phyloP scores from a whole-genome alignment of 2,329 filamentous ascomycete genomes.

The Aureobasidium sp. region DNA sequence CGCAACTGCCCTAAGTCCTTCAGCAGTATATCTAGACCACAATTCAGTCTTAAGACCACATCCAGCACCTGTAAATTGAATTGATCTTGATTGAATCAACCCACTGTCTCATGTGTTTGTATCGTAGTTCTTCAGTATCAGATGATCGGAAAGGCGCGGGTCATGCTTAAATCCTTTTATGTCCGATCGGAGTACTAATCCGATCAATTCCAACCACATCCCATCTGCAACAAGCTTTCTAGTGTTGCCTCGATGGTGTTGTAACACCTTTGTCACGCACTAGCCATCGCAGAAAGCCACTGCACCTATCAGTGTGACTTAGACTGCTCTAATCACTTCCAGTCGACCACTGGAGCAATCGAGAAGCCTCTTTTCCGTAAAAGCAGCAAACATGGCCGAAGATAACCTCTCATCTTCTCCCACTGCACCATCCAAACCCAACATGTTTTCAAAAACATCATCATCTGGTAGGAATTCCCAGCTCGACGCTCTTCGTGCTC shows the following conservation, averaged over 20 bases:
- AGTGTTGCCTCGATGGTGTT: not conserved
- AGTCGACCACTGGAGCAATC: not conserved
- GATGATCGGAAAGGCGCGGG: not conserved
- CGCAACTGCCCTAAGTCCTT: not conserved
- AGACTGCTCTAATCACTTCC: not conserved
- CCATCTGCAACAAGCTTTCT: no score
- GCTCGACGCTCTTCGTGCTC: conserved; percentile 19
- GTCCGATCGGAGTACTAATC: not conserved
- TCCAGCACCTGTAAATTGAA: not conserved
- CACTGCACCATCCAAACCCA: not conserved
- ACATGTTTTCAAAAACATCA: not conserved
- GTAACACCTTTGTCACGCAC: not conserved
- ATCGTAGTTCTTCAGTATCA: not conserved
- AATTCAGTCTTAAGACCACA: not conserved
- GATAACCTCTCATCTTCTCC: not conserved
- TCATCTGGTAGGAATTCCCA: conserved; percentile 2
- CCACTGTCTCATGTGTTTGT: not conserved
- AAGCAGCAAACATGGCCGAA: conserved; percentile 7
- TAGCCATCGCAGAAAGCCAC: not conserved
- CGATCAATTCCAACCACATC: not conserved
- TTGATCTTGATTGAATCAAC: no score
- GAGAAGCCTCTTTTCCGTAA: not conserved
- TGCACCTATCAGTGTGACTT: not conserved
- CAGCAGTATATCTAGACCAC: not conserved
- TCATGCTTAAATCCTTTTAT: not conserved